Percentiles rank a stretch among this genome's conserved stretches.
Evolutionary conservation across 306 rosid species (phyloP).

Genomic region (Prinsepia uniflora): DNA sequence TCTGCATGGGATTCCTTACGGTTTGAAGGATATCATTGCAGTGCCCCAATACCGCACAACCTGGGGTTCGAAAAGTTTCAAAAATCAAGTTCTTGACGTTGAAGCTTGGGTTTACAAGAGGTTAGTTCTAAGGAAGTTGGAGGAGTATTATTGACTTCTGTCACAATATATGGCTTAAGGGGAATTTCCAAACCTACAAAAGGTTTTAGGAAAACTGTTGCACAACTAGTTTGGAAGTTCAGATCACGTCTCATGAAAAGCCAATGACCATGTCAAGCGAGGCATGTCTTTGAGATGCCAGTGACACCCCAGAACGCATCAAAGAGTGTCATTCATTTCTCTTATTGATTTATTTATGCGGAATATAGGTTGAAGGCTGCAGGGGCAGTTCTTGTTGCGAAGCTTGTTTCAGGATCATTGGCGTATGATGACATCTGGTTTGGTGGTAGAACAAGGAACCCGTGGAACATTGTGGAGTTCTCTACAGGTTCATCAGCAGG

Average conservation of each 20-base stretch:
- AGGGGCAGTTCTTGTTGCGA: constrained; percentile 78
- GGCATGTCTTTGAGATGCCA: not conserved
- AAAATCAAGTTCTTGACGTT: constrained; percentile 60
- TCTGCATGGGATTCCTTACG: constrained; percentile 90
- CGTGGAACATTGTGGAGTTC: constrained; percentile 85
- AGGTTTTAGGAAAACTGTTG: not conserved
- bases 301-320: too few relatives aligned
- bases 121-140: constrained; percentile 23
- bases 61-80: constrained; percentile 74
- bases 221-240: too few relatives aligned
- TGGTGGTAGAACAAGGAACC: constrained; percentile 89
- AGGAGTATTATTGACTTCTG: not conserved
- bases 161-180: not conserved
- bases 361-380: constrained; percentile 53
- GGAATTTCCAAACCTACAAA: too few relatives aligned
- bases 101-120: constrained; percentile 90
- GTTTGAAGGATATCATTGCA: constrained; percentile 84
- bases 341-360: constrained; percentile 1
- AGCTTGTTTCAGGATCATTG: constrained; percentile 78
- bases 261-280: too few relatives aligned
- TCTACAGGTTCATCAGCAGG: constrained; percentile 92
- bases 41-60: constrained; percentile 75
- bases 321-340: too few relatives aligned
- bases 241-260: too few relatives aligned
- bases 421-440: constrained; percentile 92